Base-by-base conservation (phyloP, 2,329 filamentous ascomycete species). In the Penicillium sp. region DNA sequence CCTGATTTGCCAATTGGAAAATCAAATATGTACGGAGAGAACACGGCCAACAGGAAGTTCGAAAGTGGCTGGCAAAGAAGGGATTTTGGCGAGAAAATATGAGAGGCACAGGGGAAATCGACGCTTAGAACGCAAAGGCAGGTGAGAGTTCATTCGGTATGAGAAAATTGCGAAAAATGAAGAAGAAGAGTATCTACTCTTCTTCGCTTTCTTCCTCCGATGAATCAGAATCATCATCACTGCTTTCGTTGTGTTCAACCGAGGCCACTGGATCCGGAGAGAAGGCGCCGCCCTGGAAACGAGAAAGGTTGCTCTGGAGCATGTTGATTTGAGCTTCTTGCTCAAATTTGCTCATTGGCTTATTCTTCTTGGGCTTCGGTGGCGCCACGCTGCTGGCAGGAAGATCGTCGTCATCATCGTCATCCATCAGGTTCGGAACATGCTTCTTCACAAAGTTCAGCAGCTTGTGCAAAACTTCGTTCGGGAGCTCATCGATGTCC, bases 261-360 rank as follows among this genome's bases (percentile, higher is more conserved):
- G 72, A 73, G 49, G 64, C 70, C 41, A 74, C 58, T 19, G 71
- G 72, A 42, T 73, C 72, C 4, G 73, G 70, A 19, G 72, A 73
- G 31, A 65, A 63, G n/a, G 64, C 68, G 18, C 66, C 70, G 27
- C 71, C 70, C 50, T 74, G 64, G 63, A 75, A 77, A 19, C 72
- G 70, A 28, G 72, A 74, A 14, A 77, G 64, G 37, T 72, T 75
- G 55, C 69, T 72, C 55, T 73, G 67, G 28, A 77, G 66, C 58
- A 73, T 73, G 42, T 74, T 73, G 53, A 77, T 77, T 54, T 75
- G 72, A 30, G 72, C 72, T 54, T 77, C 75, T 58, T 77, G 75
- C 55, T 77, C 74, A 41, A 68, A 70, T 57, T 76, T 77, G 64
- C 72, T 76, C 75, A 77, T 77, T 1, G 75, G 74, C 62, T 77